phyloP scores from a whole-genome alignment of 495 filamentous ascomycete genomes.

The Sphaerosporella brunnea region DNA sequence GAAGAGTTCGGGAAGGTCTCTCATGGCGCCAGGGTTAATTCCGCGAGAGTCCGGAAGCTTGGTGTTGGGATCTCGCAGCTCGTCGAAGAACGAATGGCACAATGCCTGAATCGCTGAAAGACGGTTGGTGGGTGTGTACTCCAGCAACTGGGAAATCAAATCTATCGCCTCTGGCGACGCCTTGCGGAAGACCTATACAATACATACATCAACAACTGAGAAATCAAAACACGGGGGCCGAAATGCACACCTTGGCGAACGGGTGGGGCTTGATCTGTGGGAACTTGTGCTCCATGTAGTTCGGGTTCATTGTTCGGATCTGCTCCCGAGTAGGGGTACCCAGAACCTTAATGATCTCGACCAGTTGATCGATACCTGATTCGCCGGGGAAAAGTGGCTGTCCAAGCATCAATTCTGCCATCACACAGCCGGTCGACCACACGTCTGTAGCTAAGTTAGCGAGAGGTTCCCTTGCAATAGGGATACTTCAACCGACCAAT shows the following conservation, averaged over 20 bases:
- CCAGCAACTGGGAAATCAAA: slow-evolving; percentile 76
- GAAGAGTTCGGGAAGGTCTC: slow-evolving; percentile 74
- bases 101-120: slow-evolving; percentile 89
- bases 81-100: slow-evolving; percentile 98
- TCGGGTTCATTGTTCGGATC: slow-evolving; percentile 99
- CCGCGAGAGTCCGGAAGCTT: slow-evolving; percentile 87
- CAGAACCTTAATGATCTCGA: slow-evolving; percentile 98
- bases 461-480: slow-evolving; percentile 14
- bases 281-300: slow-evolving; percentile 99
- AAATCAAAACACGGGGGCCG: neutral
- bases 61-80: slow-evolving; percentile 74
- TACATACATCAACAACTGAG: neutral
- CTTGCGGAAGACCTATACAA: slow-evolving; percentile 70
- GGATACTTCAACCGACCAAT: slow-evolving; percentile 52
- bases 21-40: slow-evolving; percentile 48
- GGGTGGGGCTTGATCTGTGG: slow-evolving; percentile 99
- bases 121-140: slow-evolving; percentile 93
- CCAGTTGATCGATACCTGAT: slow-evolving; percentile 94
- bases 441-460: slow-evolving; percentile 46
- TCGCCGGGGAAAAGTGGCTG: slow-evolving; percentile 98
- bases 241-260: slow-evolving; percentile 72
- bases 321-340: slow-evolving; percentile 96
- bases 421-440: slow-evolving; percentile 97
- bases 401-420: slow-evolving; percentile 97
- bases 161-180: slow-evolving; percentile 85